Conservation (phyloP, 495 filamentous ascomycete genomes). For the Penicillium robsamsonii region DNA sequence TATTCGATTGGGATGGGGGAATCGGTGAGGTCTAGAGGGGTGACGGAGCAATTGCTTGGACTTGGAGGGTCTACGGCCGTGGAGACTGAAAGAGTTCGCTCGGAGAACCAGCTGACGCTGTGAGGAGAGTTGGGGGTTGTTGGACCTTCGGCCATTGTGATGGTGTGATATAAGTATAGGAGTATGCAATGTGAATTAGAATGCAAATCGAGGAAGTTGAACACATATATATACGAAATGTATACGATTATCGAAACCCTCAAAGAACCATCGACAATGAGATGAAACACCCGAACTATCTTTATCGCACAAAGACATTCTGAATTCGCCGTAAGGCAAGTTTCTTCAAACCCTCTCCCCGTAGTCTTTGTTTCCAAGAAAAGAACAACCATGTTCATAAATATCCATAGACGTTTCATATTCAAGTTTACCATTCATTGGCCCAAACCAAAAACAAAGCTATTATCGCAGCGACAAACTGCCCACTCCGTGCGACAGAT, state of each 20-base stretch:
- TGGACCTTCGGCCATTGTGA: not conserved
- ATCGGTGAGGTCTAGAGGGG: not conserved
- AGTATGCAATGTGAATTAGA: not conserved
- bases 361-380: conserved; percentile 14
- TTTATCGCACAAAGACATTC: conserved; percentile 1
- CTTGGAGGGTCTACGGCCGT: not conserved
- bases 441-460: not conserved
- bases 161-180: not conserved
- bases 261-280: conserved; percentile 9
- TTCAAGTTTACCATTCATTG: not conserved
- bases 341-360: not conserved
- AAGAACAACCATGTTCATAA: conserved; percentile 3
- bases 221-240: conserved; percentile 2
- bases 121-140: conserved; percentile 3
- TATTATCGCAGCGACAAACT: conserved; percentile 23
- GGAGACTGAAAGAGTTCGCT: not conserved
- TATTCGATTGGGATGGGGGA: conserved; percentile 1
- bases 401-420: conserved; percentile 6
- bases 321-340: not conserved
- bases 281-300: conserved; percentile 19
- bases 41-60: not conserved
- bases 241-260: conserved; percentile 5
- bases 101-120: not conserved
- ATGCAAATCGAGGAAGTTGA: conserved; percentile 1
- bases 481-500: conserved; percentile 20